Percentiles rank a stretch among this genome's conserved stretches.
Evolutionary conservation across 1,139 yeast genomes (phyloP).

Genomic region (Candida albicans): DNA sequence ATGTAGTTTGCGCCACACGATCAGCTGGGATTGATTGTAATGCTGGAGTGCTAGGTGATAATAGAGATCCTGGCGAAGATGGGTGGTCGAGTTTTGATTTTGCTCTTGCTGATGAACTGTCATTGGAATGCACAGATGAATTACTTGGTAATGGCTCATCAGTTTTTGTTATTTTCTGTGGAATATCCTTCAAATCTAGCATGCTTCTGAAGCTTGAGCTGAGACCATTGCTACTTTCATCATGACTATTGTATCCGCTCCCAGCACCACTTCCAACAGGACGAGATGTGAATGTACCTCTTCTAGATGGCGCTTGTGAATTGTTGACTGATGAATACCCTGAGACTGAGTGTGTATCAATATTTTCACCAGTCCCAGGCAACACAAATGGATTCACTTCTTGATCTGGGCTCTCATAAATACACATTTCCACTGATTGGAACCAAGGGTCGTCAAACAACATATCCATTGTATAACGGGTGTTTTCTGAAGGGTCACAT

Average conservation of each 20-base stretch:
- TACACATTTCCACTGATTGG: constrained; percentile 57
- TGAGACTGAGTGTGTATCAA: constrained; percentile 8
- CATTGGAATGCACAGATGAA: constrained; percentile 10
- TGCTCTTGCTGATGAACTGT: constrained; percentile 8
- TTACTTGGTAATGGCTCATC: constrained; percentile 4
- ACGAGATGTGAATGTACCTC: constrained; percentile 25
- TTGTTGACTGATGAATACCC: constrained; percentile 23
- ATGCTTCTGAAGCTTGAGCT: constrained; percentile 39
- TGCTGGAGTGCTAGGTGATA: not conserved
- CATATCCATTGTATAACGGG: constrained; percentile 55
- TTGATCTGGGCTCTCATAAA: constrained; percentile 54
- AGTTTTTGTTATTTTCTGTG: constrained; percentile 4
- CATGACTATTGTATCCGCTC: too few relatives aligned
- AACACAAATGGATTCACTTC: constrained; percentile 39
- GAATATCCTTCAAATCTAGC: constrained; percentile 33
- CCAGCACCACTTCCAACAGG: not conserved
- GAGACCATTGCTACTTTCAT: constrained; percentile 15
- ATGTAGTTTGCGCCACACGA: not conserved
- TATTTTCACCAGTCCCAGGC: constrained; percentile 23
- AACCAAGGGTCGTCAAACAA: constrained; percentile 70
- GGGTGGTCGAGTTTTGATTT: constrained; percentile 15
- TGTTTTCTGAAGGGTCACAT: constrained; percentile 58
- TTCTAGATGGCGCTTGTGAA: constrained; percentile 38
- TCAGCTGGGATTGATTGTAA: constrained; percentile 1
- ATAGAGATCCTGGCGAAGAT: constrained; percentile 1